Base-by-base conservation (phyloP, 495 filamentous ascomycete genomes). In the Geopyxis carbonaria region DNA sequence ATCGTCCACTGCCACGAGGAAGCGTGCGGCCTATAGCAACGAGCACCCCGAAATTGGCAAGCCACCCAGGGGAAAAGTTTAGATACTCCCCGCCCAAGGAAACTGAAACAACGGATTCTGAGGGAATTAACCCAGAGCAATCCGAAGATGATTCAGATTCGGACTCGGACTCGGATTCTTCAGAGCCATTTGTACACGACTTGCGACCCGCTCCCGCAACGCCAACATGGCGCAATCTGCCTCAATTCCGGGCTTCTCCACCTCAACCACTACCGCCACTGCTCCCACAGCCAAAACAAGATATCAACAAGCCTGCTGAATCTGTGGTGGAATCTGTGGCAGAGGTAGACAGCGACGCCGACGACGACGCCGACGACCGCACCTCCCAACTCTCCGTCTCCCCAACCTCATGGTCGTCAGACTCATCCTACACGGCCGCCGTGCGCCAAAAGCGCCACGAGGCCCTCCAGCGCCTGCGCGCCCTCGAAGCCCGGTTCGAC, bases 331-430 rank as follows among this genome's bases (percentile, higher is more conserved):
- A 30, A 30, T 30, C n/a, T n/a, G n/a, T 30, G 15, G 11, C 15
- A 2, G 27, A 14, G 15, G 15, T 5, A 1, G 2, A 11, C 15
- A 37, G 16, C 23, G 28, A 41, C 10, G 38, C 31, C n/a, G 22
- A 36, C 7, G 31, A 42, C 18, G 45, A 48, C 15, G 48, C 42
- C 8, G 45, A 49, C n/a, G 47, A 50, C 45, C 41, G 43, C 22
- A 50, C 47, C 22, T 49, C 45, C 9, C 16, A 44, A 14, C 36
- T 45, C 13, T 50, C 47, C 2, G 47, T 45, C 13, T 50, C 47
- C 4, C 48, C 47, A 4, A 45, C 44, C 18, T 50, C 47, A 8
- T 50, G 47, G 47, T 40, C 45, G 27, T 31, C 48, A 22, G 47
- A 50, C n/a, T 46, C 48, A 15, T 40, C 40, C 22, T 50, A 49